Evolutionary conservation across 345 rosid genomes (phyloP), one percentile per base, ranked within the genome.

Genomic region (Sisymbrium irio): DNA sequence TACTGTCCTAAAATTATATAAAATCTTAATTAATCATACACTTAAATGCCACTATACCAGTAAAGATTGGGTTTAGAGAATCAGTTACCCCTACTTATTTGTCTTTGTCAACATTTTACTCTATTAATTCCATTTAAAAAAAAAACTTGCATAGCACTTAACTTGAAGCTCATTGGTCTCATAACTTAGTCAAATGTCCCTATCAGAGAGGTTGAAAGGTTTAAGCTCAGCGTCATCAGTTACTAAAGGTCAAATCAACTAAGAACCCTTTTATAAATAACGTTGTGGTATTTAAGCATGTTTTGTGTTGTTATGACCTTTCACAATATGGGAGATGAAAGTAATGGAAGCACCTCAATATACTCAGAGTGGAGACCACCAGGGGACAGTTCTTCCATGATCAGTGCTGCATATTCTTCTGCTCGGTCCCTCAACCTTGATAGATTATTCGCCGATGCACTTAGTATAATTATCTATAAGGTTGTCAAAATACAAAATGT

Each of bases 361-460:
- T 88, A 94, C 80, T 87, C 50, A 41, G 74, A 75, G 33, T 35
- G 87, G 20, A 85, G 82, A 65, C 90, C 80, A 74, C 85, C 92
- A 0, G 95, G 93, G 71, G 73, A 7, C 3, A 74, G 70, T 71
- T 94, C 97, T 74, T 94, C 98, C 98, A 94, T 94, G 65, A 94
- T 91, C 84, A 94, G 18, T 72, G 98, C 93, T 69, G 98, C 98
- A 54, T 94, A 91, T 66, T 94, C 97, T 47, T 89, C 98, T 54
- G 98, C 97, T 78, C 93, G 95, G 59, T 94, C 93, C 67, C 89
- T 88, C 79, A 94, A 79, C 83, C 96, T 85, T n/a, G 96, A 86
- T 60, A 94, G 74, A 76, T 86, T 87, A 77, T 89, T 91, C 64
- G 91, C 98, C 10, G 98, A 91, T 53, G 98, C 98, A 72, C 98